Base-by-base conservation (phyloP, 108 stramenopile species). In the Pseudonitzschia delicatissima region DNA sequence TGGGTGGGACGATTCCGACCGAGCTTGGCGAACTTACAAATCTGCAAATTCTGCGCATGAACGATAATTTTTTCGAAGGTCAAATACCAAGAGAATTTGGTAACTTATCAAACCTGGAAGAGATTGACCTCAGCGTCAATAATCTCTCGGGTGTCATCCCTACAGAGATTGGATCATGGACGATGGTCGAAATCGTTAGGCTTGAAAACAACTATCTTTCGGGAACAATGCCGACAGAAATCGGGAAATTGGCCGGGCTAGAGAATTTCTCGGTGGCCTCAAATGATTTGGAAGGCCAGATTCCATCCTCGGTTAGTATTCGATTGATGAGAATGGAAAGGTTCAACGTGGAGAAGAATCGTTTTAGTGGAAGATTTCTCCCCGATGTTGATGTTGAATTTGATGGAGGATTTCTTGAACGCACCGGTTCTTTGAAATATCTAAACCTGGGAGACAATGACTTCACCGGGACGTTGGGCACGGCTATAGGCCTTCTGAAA, bases 101-200 rank as follows among this genome's bases (percentile, higher is more conserved):
- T 1, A 31, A 20, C 0, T 28, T 65, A 18, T n/a, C 58, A 2
- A 60, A 58, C 45, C 34, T 73, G 45, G 59, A 60, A 62, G 2
- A 31, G 4, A 33, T 73, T 18, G 58, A 73, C 39, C 9, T 73
- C 18, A 45, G 45, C 47, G 18, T 49, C 39, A 62, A 45, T 51
- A 9, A 21, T 72, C 45, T 87, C 6, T 51, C 62, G 28, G 82
- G 85, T 21, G 57, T 71, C 9, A 80, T 87, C 29, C 86, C 83
- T 15, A 34, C 65, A 15, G 72, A 73, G 21, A 79, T 86, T 52
- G 82, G 82, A 36, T 74, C 65, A 28, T 68, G 76, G 81, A 80
- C 78, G 1, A 82, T 73, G 23, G 42, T 77, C 49, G 67, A 76
- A 39, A 64, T 57, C 45, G 13, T 85, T 20, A 72, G 57, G 61